These are phyloP conservation scores for Pseudonitzschia multiseries DNA, from an alignment of 108 stramenopile genomes.

Conservation along the genomic window DNA sequence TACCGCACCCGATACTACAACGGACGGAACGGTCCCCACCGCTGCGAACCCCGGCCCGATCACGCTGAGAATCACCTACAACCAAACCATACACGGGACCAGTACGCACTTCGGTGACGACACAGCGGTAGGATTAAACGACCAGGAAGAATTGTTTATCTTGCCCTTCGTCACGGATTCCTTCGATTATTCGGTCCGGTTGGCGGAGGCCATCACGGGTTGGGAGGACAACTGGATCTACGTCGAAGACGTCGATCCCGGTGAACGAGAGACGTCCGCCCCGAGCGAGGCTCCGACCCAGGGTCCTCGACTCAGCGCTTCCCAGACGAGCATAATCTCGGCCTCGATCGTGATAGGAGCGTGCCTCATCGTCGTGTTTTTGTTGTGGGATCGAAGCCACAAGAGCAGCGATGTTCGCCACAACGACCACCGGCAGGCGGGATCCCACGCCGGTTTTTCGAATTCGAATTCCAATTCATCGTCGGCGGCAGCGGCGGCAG, in stretches of 20 bases:
- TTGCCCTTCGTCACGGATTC: conserved; percentile 21
- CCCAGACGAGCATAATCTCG: conserved; percentile 11
- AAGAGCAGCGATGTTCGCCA: conserved; percentile 10
- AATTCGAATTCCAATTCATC: not conserved
- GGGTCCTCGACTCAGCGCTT: not conserved
- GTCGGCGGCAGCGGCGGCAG: conserved; percentile 6
- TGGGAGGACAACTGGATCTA: conserved; percentile 15
- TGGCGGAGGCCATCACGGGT: conserved; percentile 3
- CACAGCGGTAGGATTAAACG: not conserved
- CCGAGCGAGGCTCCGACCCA: not conserved
- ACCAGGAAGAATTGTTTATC: conserved; percentile 18
- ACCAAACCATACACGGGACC: conserved; percentile 5
- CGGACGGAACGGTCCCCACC: not conserved
- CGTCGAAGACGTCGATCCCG: conserved; percentile 6
- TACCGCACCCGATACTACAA: not conserved
- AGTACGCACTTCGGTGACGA: too few relatives aligned
- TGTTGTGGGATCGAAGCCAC: conserved; percentile 30
- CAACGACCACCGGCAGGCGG: not conserved
- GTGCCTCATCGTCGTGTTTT: conserved; percentile 22
- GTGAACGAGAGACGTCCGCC: conserved; percentile 4
- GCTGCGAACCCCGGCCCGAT: not conserved
- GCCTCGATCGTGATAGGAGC: conserved; percentile 26
- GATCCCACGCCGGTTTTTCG: not conserved
- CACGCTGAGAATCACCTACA: not conserved
- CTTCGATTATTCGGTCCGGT: conserved; percentile 16